Conservation (phyloP, 805 yeast genomes). For the Kodamaea hsintzibuensis region DNA sequence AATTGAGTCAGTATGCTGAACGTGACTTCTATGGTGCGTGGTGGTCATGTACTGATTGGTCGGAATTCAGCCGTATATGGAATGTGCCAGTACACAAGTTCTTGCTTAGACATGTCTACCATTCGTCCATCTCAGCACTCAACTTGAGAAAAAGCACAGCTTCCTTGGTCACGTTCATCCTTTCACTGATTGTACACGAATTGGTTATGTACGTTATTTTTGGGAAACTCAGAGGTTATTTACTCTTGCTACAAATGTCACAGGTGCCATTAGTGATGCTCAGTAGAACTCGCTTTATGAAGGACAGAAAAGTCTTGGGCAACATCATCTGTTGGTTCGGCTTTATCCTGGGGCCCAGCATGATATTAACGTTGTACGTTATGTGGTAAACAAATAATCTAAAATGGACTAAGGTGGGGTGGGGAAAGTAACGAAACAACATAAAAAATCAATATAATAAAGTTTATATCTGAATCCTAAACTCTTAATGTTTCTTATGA, state of each 20-base stretch:
- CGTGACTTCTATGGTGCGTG: slow-evolving; percentile 93
- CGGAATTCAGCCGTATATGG: slow-evolving; percentile 92
- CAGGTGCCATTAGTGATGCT: slow-evolving; percentile 80
- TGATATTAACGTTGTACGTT: slow-evolving; percentile 81
- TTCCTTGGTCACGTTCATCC: slow-evolving; percentile 70
- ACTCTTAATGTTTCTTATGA: too few species aligned
- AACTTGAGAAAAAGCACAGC: slow-evolving; percentile 67
- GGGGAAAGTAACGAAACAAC: background rate
- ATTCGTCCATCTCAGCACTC: slow-evolving; percentile 78
- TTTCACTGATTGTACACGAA: slow-evolving; percentile 87
- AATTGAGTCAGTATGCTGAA: slow-evolving; percentile 82
- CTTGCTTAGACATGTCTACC: slow-evolving; percentile 89
- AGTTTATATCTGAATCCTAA: background rate
- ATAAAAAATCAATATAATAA: background rate
- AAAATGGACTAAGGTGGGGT: background rate
- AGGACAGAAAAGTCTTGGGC: slow-evolving; percentile 60
- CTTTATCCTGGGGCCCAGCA: slow-evolving; percentile 83
- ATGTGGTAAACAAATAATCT: slow-evolving; percentile 30
- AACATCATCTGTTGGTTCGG: slow-evolving; percentile 91
- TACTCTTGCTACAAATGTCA: slow-evolving; percentile 78
- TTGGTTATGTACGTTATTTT: slow-evolving; percentile 89
- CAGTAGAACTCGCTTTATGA: slow-evolving; percentile 59
- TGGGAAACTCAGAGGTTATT: slow-evolving; percentile 74
- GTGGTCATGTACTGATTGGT: slow-evolving; percentile 98
- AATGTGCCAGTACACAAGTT: slow-evolving; percentile 91